Evolutionary conservation across 306 rosid species (phyloP), one percentile per base, ranked within the genome.

Genomic region (Gillenia trifoliata): DNA sequence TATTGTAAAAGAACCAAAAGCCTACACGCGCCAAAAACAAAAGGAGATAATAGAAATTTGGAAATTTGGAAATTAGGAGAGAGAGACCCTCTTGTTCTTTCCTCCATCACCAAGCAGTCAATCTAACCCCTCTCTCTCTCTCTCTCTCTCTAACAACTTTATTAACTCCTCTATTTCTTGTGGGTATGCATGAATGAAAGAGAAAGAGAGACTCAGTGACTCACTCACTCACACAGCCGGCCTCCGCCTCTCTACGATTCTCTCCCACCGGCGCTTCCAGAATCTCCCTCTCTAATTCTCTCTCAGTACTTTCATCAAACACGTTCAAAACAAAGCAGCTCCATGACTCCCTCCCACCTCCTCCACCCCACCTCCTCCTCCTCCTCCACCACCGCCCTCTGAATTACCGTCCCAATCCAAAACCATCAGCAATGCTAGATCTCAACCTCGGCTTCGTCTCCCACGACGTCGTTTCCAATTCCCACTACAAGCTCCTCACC

Each of bases 381-480:
- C 52, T 16, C 4, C 38, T 30, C 40, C 52, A 4, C 38, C 68
- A 10, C 38, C 22, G 28, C 47, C 12, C 43, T 64, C 68, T 62
- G 40, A 64, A 31, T 64, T 5, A 10, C 19, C 68, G 8, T 33
- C 43, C 13, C 34, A 26, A 59, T n/a, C 66, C 40, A 17, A 56
- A 56, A 19, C 68, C 68, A 5, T 8, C 26, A 29, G 38, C 66
- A 75, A 93, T 93, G 96, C 77, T 93, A 87, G 96, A 93, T 91
- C 97, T 91, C 77, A 93, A 89, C 77, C 93, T 90, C 81, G 78
- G 66, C 84, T 82, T 82, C 43, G 75, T 33, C 83, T n/a, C 71
- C 55, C 79, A 68, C 40, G 8, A 66, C 54, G 77, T 83, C 29
- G 80, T 69, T 38, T 71, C 75, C 69, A 79, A 64, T 60, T 78